Percentiles rank a stretch among this genome's conserved stretches.
Conservation (phyloP, 2,329 filamentous ascomycete genomes). For the Penicillium hesseltinei region DNA sequence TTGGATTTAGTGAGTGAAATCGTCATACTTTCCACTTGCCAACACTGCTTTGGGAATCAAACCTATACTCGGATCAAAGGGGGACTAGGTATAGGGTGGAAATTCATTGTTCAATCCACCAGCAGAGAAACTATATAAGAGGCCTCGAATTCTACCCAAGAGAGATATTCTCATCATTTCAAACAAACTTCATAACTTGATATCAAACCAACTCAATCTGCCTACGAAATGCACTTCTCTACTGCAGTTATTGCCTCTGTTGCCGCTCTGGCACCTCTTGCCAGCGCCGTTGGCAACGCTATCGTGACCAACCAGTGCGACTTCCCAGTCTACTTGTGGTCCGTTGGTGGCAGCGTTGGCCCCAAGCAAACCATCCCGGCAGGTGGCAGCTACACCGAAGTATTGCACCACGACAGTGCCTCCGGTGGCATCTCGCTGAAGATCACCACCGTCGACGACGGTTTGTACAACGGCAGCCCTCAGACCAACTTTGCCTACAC, state of each 20-base stretch:
- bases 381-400: conserved; percentile 36
- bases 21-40: not conserved
- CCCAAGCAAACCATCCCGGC: conserved; percentile 32
- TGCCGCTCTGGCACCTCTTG: conserved; percentile 33
- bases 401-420: conserved; percentile 34
- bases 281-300: conserved; percentile 38
- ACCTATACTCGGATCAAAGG: not conserved
- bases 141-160: not conserved
- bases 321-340: conserved; percentile 39
- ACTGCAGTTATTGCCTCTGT: conserved; percentile 30
- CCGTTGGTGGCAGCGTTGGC: conserved; percentile 35
- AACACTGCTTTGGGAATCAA: not conserved
- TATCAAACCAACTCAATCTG: not conserved
- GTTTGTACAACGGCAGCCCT: conserved; percentile 37
- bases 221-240: conserved; percentile 33
- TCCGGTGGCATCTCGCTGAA: conserved; percentile 46
- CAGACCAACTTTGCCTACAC: conserved; percentile 46
- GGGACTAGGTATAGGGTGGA: not conserved
- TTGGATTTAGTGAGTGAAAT: not conserved
- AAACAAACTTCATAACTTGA: conserved; percentile 6
- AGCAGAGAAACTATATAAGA: conserved; percentile 10
- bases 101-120: not conserved
- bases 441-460: conserved; percentile 38
- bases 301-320: conserved; percentile 41
- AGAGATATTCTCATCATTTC: not conserved